phyloP scores from a whole-genome alignment of 2,329 filamentous ascomycete species.

The Xylaria sp. region DNA sequence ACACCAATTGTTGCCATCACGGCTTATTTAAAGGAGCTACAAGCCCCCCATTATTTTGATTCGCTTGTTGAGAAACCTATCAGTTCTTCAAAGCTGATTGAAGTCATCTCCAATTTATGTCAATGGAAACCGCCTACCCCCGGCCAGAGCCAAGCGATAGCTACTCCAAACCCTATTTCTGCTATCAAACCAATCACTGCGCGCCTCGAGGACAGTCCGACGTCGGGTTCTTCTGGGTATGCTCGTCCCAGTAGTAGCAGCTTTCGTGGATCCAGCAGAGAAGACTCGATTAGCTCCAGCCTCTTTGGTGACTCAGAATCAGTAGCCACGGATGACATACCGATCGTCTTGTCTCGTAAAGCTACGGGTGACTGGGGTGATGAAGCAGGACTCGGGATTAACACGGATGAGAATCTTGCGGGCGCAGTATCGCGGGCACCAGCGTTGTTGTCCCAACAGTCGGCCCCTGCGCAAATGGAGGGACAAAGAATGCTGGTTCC shows the following conservation, averaged over 20 bases:
- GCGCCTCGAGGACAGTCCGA: constrained; percentile 82
- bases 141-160: constrained; percentile 54
- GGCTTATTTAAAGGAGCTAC: constrained; percentile 96
- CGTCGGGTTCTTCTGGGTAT: constrained; percentile 78
- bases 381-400: constrained; percentile 81
- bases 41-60: constrained; percentile 95
- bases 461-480: constrained; percentile 71
- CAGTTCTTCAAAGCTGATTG: constrained; percentile 87
- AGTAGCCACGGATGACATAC: constrained; percentile 79
- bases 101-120: constrained; percentile 87
- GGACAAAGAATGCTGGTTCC: constrained; percentile 58
- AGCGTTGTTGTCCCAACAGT: constrained; percentile 68
- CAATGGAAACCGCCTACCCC: constrained; percentile 86
- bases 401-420: constrained; percentile 64
- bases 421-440: constrained; percentile 54
- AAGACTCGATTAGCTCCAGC: constrained; percentile 89
- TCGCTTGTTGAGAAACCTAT: constrained; percentile 96
- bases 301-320: constrained; percentile 89
- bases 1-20: constrained; percentile 97
- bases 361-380: constrained; percentile 78
- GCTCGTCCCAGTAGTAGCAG: constrained; percentile 75
- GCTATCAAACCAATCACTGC: constrained; percentile 71
- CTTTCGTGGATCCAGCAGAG: constrained; percentile 81
- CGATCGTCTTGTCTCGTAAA: constrained; percentile 78
- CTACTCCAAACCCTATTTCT: constrained; percentile 68